Percentiles rank a stretch among this genome's conserved stretches.
Conservation (phyloP, 2,329 filamentous ascomycete species). For the Fusarium newnesense region DNA sequence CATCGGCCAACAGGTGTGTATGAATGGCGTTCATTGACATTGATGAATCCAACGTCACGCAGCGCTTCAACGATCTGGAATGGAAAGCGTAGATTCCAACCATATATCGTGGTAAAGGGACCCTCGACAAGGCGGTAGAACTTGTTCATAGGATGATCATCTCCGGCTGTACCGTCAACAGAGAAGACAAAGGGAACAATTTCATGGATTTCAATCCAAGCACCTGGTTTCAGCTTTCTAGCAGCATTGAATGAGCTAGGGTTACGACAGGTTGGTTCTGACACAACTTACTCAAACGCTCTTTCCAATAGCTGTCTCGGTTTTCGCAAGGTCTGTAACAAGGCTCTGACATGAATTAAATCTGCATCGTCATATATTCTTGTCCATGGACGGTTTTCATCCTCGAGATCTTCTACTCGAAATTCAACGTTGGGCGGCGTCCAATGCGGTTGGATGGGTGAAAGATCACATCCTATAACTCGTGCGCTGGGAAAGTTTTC, state of each 20-base stretch:
- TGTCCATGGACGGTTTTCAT: conserved; percentile 49
- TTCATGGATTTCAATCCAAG: conserved; percentile 55
- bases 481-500: conserved; percentile 57
- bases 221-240: conserved; percentile 52
- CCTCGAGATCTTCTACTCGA: conserved; percentile 53
- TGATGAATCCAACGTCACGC: conserved; percentile 48
- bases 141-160: conserved; percentile 47
- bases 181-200: conserved; percentile 47
- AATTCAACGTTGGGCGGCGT: conserved; percentile 68
- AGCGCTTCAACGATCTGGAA: conserved; percentile 45
- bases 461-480: conserved; percentile 58
- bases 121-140: conserved; percentile 49
- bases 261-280: not conserved
- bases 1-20: conserved; percentile 52
- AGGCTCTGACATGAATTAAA: conserved; percentile 63
- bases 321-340: conserved; percentile 62
- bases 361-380: conserved; percentile 56
- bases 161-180: conserved; percentile 45
- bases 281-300: conserved; percentile 52
- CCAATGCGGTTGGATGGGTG: conserved; percentile 56
- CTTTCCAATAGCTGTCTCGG: conserved; percentile 61
- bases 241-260: conserved; percentile 13
- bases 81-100: conserved; percentile 50
- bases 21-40: conserved; percentile 44
- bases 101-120: conserved; percentile 47